Base-by-base conservation (phyloP, 768 basidiomycete species). In the Megacollybia marginata region DNA sequence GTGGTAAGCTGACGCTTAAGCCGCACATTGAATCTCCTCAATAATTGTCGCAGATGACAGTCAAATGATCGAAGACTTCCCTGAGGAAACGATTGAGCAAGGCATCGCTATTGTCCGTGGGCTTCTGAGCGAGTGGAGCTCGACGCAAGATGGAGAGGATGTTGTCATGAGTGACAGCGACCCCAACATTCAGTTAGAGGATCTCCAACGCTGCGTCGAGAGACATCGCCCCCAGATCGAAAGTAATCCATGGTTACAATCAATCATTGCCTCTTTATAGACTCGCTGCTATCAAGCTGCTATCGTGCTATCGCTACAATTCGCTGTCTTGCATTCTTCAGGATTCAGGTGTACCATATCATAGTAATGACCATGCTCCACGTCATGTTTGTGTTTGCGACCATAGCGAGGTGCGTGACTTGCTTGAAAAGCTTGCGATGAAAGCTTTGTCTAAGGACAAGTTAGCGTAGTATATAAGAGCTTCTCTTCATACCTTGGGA, bases 41-140 rank as follows among this genome's bases (percentile, higher is more conserved):
- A 45, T 16, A 16, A 38, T 3, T 9, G 13, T 32, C 46, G 40
- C 47, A 51, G 54, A 55, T 55, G 58, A 59, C 33, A 61, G 59
- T 53, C 63, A 69, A 16, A 52, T 59, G 13, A 64, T 71, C 4
- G 63, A 74, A 3, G 72, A 75, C 40, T 72, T 83, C 52, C 65
- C 81, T 79, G 28, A 76, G 82, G 13, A 75, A 84, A 43, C 78
- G 78, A 5, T 6, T 28, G 85, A 92, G 32, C 80, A 88, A 55
- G 96, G 96, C 1, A 81, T 93, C 8, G 68, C 75, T 45, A 75
- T 94, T 18, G 80, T 98, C 55, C 82, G 93, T 59, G 75, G 85
- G 19, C 74, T 99, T 57, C 76, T 98, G 40, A 66, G 72, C 15
- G 64, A 70, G 11, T 98, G 95, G 64, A 62, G 70, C 32, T 61